phyloP scores from a whole-genome alignment of 1,284 basidiomycete genomes.

The Sphagnurus paluster region DNA sequence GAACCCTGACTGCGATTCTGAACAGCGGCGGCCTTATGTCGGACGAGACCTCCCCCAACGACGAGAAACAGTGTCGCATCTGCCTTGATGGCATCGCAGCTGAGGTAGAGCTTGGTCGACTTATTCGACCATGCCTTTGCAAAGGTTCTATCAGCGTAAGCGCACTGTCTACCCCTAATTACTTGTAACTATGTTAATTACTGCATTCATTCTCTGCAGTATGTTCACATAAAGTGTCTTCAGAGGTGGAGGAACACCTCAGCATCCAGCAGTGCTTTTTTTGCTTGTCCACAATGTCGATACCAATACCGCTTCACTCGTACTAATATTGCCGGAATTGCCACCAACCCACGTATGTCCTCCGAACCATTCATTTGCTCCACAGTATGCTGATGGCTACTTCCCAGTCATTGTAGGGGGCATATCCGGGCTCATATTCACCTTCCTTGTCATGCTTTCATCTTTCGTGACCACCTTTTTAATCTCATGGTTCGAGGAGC shows the following conservation, averaged over 20 bases:
- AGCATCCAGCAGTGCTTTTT: slow-evolving; percentile 60
- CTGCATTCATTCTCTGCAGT: slow-evolving; percentile 36
- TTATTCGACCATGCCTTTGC: slow-evolving; percentile 78
- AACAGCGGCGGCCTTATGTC: slow-evolving; percentile 2
- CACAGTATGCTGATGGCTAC: slow-evolving; percentile 6
- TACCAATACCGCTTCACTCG: slow-evolving; percentile 74
- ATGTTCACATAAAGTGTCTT: slow-evolving; percentile 76
- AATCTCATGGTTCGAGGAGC: slow-evolving; percentile 54
- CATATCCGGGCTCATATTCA: slow-evolving; percentile 68
- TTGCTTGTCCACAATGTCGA: slow-evolving; percentile 72
- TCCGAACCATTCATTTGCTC: not conserved
- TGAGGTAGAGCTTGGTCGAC: slow-evolving; percentile 60
- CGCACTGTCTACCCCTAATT: slow-evolving; percentile 15
- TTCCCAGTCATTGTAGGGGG: slow-evolving; percentile 60
- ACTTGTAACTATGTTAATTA: slow-evolving; percentile 6
- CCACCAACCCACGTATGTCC: slow-evolving; percentile 65
- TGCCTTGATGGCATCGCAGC: slow-evolving; percentile 64
- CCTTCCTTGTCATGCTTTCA: slow-evolving; percentile 62
- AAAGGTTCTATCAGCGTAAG: slow-evolving; percentile 78
- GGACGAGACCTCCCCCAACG: slow-evolving; percentile 14
- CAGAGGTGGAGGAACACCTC: slow-evolving; percentile 70
- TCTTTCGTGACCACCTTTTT: slow-evolving; percentile 73
- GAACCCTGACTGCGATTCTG: not conserved
- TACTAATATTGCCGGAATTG: slow-evolving; percentile 66
- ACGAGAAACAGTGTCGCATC: slow-evolving; percentile 71